A percentile compares a stretch with the other conserved stretches of the same genome.
These are phyloP conservation scores for Thelonectria olida DNA, from an alignment of 2,329 filamentous ascomycete genomes.

Conservation along the genomic window DNA sequence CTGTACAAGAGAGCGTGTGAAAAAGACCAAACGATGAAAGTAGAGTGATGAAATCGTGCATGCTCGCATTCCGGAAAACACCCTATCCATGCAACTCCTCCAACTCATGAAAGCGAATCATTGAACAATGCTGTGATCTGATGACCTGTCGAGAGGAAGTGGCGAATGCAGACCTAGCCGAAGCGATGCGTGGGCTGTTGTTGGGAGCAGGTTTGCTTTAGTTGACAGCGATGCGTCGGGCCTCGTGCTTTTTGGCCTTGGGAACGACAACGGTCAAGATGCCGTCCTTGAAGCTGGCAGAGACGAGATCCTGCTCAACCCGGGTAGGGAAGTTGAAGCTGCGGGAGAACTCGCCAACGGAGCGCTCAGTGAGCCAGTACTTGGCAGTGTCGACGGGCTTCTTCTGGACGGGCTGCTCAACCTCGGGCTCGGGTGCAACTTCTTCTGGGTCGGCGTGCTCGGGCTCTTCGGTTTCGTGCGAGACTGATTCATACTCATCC, in stretches of 20 bases:
- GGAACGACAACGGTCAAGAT: slow-evolving; percentile 71
- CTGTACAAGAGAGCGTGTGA: slow-evolving; percentile 30
- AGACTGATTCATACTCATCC: slow-evolving; percentile 58
- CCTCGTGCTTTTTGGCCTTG: slow-evolving; percentile 69
- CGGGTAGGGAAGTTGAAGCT: slow-evolving; percentile 73
- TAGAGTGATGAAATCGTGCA: slow-evolving; percentile 12
- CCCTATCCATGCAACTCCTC: slow-evolving; percentile 27
- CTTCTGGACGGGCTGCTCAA: slow-evolving; percentile 39
- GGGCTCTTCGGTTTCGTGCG: slow-evolving; percentile 31
- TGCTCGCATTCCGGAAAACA: slow-evolving; percentile 26
- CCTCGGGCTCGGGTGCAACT: slow-evolving; percentile 30
- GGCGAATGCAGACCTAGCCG: not conserved
- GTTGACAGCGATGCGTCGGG: slow-evolving; percentile 63
- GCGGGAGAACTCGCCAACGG: slow-evolving; percentile 72
- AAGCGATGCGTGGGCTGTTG: not conserved
- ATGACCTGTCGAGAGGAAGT: not conserved
- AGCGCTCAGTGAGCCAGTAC: slow-evolving; percentile 78
- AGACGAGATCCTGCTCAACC: slow-evolving; percentile 70
- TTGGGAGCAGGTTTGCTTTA: slow-evolving; percentile 43
- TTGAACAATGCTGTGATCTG: not conserved
- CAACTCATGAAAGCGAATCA: slow-evolving; percentile 10
- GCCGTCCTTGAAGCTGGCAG: slow-evolving; percentile 71
- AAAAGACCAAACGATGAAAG: slow-evolving; percentile 16
- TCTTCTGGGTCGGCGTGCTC: slow-evolving; percentile 13
- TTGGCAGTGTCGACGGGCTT: slow-evolving; percentile 57